These are phyloP conservation scores for Pseudozyma flocculosa DNA, from an alignment of 1,284 basidiomycete species.

Conservation along the genomic window DNA sequence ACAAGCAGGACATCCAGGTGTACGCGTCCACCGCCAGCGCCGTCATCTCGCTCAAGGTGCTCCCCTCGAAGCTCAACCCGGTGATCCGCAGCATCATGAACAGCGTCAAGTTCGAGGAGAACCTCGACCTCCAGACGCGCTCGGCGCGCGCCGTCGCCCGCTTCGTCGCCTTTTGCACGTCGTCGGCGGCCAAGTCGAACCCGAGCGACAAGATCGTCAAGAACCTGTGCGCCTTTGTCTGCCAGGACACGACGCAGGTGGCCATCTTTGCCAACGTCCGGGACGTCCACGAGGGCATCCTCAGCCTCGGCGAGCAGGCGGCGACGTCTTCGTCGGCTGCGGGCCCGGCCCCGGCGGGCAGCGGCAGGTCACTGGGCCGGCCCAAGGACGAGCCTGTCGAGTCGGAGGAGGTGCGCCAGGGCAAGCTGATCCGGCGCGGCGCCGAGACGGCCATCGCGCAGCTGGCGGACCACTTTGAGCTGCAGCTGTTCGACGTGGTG, in stretches of 20 bases:
- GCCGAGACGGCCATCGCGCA: constrained; percentile 80
- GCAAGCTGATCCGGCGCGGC: constrained; percentile 68
- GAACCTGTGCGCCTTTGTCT: constrained; percentile 95
- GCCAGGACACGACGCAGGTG: constrained; percentile 78
- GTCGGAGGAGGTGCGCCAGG: constrained; percentile 51
- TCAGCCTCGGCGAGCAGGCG: constrained; percentile 66
- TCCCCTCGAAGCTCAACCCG: constrained; percentile 76
- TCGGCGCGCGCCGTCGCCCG: constrained; percentile 83
- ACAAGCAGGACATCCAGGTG: constrained; percentile 81
- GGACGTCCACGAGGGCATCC: constrained; percentile 70
- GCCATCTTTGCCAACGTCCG: constrained; percentile 78
- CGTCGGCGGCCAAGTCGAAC: constrained; percentile 64
- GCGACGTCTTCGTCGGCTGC: too few relatives aligned
- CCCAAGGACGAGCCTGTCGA: constrained; percentile 59
- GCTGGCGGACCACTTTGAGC: constrained; percentile 76
- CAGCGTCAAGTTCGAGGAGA: constrained; percentile 84
- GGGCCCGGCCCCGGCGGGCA: too few relatives aligned
- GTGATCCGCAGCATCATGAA: constrained; percentile 98
- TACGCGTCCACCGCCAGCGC: constrained; percentile 86
- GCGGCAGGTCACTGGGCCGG: too few relatives aligned
- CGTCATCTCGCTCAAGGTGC: constrained; percentile 65
- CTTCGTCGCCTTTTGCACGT: constrained; percentile 79
- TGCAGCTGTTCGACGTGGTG: constrained; percentile 71
- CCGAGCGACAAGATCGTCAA: constrained; percentile 92
- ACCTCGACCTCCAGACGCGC: constrained; percentile 81